Conservation (phyloP, 805 yeast species). For the Ogataea methylovora region DNA sequence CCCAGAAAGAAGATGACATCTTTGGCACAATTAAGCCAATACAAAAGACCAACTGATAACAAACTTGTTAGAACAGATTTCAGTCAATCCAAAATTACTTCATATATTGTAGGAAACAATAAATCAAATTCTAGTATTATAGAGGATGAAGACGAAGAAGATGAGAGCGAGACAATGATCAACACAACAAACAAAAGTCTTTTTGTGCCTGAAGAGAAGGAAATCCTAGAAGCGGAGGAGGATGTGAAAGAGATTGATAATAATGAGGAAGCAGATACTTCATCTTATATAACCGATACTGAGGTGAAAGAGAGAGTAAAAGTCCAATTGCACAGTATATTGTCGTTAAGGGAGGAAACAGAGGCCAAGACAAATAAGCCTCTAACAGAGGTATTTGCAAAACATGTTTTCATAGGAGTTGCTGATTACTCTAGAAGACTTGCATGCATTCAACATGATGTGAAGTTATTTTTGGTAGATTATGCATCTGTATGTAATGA, state of each 20-base stretch:
- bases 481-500: conserved; percentile 63
- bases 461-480: conserved; percentile 70
- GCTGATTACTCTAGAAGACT: conserved; percentile 66
- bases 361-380: conserved; percentile 38
- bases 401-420: conserved; percentile 72
- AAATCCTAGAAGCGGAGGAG: conserved; percentile 1
- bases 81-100: conserved; percentile 47
- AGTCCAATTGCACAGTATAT: conserved; percentile 52
- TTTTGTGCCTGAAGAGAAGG: conserved; percentile 1
- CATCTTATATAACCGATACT: background rate
- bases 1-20: background rate
- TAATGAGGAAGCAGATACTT: background rate
- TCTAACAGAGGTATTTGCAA: conserved; percentile 60
- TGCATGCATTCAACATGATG: conserved; percentile 80
- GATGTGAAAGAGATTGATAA: background rate
- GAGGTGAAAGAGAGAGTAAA: conserved; percentile 20
- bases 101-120: conserved; percentile 19
- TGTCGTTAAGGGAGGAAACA: conserved; percentile 44
- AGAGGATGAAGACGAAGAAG: too few relatives aligned
- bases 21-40: conserved; percentile 1
- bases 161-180: too few relatives aligned
- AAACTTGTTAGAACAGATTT: conserved; percentile 68
- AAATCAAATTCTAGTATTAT: too few relatives aligned
- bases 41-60: conserved; percentile 45
- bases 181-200: too few relatives aligned